A percentile compares a stretch with the other conserved stretches of the same genome.
Conservation (phyloP, 208 protist species). For the Novymonas esmeraldas region DNA sequence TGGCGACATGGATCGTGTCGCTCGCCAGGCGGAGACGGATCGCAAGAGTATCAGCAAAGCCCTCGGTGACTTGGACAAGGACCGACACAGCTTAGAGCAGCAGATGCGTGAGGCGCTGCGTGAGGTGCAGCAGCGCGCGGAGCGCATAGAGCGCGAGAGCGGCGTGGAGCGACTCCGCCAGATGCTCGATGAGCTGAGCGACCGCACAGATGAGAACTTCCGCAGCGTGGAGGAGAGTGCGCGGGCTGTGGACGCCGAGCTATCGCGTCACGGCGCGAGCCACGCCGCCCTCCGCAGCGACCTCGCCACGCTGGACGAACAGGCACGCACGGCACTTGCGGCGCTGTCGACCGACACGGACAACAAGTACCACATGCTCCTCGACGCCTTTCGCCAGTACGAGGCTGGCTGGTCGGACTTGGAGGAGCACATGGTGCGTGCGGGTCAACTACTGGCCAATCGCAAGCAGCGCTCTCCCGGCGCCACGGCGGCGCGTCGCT, state of each 20-base stretch:
- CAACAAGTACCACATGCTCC: slow-evolving; percentile 61
- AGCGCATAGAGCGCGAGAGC: slow-evolving; percentile 45
- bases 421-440: slow-evolving; percentile 79
- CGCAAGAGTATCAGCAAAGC: slow-evolving; percentile 41
- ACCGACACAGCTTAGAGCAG: slow-evolving; percentile 40
- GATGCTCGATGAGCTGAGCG: slow-evolving; percentile 77
- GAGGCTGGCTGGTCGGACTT: slow-evolving; percentile 66
- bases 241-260: slow-evolving; percentile 70
- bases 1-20: slow-evolving; percentile 37
- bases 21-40: slow-evolving; percentile 40
- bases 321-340: slow-evolving; percentile 35
- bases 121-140: slow-evolving; percentile 44
- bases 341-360: slow-evolving; percentile 62
- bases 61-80: slow-evolving; percentile 50
- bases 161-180: slow-evolving; percentile 53
- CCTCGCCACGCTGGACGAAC: slow-evolving; percentile 48
- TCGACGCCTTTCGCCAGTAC: slow-evolving; percentile 67
- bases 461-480: slow-evolving; percentile 33
- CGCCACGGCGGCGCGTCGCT: slow-evolving; percentile 11
- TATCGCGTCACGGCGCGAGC: slow-evolving; percentile 51
- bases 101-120: slow-evolving; percentile 48
- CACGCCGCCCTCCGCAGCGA: slow-evolving; percentile 40
- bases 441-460: slow-evolving; percentile 67
- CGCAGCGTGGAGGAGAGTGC: slow-evolving; percentile 78
- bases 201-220: slow-evolving; percentile 88